Conservation (phyloP, 2,329 filamentous ascomycete species). For the Pseudogymnoascus destructans region DNA sequence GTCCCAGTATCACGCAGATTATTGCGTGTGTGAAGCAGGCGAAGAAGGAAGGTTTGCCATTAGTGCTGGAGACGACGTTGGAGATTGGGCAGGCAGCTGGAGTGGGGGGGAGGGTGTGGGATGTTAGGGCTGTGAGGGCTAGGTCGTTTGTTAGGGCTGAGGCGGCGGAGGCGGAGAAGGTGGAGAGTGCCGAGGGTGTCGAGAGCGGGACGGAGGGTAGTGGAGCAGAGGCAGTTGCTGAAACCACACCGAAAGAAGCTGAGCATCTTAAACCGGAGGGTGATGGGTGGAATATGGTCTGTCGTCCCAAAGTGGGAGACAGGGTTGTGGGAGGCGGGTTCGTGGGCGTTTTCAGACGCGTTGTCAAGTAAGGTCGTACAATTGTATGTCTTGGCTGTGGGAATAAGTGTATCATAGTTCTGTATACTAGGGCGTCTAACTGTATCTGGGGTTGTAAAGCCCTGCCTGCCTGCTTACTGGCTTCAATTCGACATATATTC, state of each 20-base stretch:
- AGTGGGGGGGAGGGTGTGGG: conserved; percentile 47
- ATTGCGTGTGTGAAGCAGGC: conserved; percentile 46
- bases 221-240: neutral
- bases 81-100: conserved; percentile 41
- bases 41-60: conserved; percentile 38
- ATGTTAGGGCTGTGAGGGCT: conserved; percentile 38
- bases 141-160: conserved; percentile 20
- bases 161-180: neutral
- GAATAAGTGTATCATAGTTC: neutral
- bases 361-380: neutral
- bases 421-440: neutral
- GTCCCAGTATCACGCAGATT: conserved; percentile 68
- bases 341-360: conserved; percentile 30
- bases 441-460: neutral
- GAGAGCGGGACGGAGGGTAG: neutral
- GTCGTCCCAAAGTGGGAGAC: conserved; percentile 37
- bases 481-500: neutral
- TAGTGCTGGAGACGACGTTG: conserved; percentile 43
- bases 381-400: neutral
- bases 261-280: conserved; percentile 9
- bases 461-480: neutral
- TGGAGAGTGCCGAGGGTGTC: neutral
- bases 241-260: neutral
- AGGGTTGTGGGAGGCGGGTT: conserved; percentile 37
- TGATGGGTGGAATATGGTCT: conserved; percentile 33